Conservation (phyloP, 1,284 basidiomycete genomes). For the Xerocomus amazonicus region DNA sequence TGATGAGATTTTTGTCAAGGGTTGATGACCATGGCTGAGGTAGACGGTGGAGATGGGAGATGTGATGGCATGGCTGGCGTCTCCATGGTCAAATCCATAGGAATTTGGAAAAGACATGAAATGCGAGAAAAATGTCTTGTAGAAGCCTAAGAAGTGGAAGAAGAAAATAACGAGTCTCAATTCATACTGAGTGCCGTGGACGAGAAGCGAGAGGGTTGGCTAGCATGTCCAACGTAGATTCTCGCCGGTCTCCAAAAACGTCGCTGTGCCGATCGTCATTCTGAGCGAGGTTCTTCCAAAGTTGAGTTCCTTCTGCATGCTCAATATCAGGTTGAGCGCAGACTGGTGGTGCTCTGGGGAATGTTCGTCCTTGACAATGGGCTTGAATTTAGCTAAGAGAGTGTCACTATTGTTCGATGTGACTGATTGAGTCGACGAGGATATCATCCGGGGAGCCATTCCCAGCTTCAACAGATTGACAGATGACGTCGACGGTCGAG, state of each 20-base stretch:
- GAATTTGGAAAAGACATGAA: too few species aligned
- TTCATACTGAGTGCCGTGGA: constrained; percentile 20
- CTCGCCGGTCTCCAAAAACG: too few species aligned
- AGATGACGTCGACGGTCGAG: constrained; percentile 24
- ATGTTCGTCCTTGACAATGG: constrained; percentile 40
- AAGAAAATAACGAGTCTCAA: constrained; percentile 17
- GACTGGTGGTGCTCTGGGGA: constrained; percentile 47
- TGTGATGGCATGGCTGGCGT: too few species aligned
- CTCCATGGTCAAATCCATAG: too few species aligned
- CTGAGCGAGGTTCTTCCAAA: constrained; percentile 46
- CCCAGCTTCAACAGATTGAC: constrained; percentile 16
- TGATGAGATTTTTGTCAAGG: background rate
- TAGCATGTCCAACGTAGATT: too few species aligned
- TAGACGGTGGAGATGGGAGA: too few species aligned
- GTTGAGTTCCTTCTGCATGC: constrained; percentile 43
- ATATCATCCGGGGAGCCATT: constrained; percentile 40
- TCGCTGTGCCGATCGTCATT: constrained; percentile 35
- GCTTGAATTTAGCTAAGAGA: constrained; percentile 45
- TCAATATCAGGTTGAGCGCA: constrained; percentile 46
- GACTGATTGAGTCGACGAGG: constrained; percentile 44
- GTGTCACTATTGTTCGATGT: constrained; percentile 39
- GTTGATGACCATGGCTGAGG: too few species aligned
- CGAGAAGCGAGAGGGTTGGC: constrained; percentile 25
- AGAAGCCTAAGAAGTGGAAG: constrained; percentile 25
- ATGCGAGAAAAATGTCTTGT: background rate